Evolutionary conservation across 495 filamentous ascomycete genomes (phyloP).

Genomic region (Tuber umbilicatum): DNA sequence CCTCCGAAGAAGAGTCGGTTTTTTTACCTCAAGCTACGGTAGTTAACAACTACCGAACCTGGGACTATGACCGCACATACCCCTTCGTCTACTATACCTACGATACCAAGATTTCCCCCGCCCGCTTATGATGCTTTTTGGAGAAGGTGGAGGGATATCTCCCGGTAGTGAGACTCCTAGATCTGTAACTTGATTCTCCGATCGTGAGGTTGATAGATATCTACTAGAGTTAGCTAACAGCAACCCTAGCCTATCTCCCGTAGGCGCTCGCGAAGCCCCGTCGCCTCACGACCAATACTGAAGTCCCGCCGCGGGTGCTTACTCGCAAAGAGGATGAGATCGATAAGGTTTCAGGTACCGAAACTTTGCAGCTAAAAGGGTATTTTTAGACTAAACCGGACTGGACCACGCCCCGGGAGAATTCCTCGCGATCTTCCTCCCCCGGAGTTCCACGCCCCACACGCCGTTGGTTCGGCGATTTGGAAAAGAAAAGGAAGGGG

Average conservation of each 20-base stretch:
- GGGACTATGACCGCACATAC: not conserved
- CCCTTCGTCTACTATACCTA: not conserved
- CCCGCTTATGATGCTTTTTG: not conserved
- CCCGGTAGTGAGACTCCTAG: not conserved
- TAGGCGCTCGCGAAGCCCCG: not conserved
- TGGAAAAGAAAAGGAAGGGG: not conserved
- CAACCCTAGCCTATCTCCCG: not conserved
- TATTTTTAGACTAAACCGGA: not conserved
- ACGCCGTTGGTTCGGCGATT: not conserved
- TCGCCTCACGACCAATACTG: too few species aligned
- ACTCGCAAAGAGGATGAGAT: not conserved
- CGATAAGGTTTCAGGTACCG: not conserved
- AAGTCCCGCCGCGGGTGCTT: too few species aligned
- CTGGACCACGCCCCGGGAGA: not conserved
- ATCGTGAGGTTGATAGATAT: not conserved
- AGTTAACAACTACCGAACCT: not conserved
- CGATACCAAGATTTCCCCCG: not conserved
- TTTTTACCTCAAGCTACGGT: not conserved
- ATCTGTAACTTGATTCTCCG: not conserved
- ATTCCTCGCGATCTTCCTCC: not conserved
- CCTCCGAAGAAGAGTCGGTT: not conserved
- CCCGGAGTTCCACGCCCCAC: not conserved
- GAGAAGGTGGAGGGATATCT: not conserved
- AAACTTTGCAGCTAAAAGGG: not conserved
- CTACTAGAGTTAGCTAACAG: not conserved